Evolutionary conservation across 2,329 filamentous ascomycete species (phyloP), one percentile per base, ranked within the genome.

Genomic region (Fonsecaea multimorphosa): DNA sequence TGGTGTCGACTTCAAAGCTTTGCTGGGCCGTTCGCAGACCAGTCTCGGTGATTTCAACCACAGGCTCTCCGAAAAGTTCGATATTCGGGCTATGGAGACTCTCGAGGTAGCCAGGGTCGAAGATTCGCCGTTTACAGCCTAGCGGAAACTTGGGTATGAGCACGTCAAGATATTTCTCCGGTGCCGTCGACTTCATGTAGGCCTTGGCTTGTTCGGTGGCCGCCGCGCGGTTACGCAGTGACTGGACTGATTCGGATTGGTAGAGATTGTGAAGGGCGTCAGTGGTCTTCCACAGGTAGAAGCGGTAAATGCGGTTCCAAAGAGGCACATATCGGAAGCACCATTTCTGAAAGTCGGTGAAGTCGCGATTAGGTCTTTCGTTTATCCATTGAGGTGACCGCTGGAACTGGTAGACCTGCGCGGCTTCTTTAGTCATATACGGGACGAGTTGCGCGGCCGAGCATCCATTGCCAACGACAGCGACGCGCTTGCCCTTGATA

Each of bases 121-220:
- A 84, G 63, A 89, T 84, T n/a, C 86, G 80, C 29, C 87, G 77
- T 76, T 89, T 89, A 76, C 87, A 89, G 0, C 87, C 86, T 11
- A 88, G 74, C 40, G 82, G 80, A 63, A 87, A 89, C 52, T 89
- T 81, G 0, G 87, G 87, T 0, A 86, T 85, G 31, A 89, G 74
- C 2, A 87, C 79, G 27, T 87, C 82, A 66, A 86, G 84, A 63
- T 89, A 89, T 73, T 87, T 84, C 58, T 82, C 76, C 0, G 87
- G 87, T 0, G 84, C 84, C 0, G 74, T 78, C 2, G 73, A 70
- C 61, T 79, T 81, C 80, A 87, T 82, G 46, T 82, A 76, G 7
- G 72, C 61, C 34, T 32, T 44, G 16, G 57, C 57, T 4, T 49
- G 38, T 36, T 59, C 57, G 3, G 59, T 63, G 32, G 64, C 51